phyloP scores from a whole-genome alignment of 2,329 filamentous ascomycete species.

The Penicillium concentricum region DNA sequence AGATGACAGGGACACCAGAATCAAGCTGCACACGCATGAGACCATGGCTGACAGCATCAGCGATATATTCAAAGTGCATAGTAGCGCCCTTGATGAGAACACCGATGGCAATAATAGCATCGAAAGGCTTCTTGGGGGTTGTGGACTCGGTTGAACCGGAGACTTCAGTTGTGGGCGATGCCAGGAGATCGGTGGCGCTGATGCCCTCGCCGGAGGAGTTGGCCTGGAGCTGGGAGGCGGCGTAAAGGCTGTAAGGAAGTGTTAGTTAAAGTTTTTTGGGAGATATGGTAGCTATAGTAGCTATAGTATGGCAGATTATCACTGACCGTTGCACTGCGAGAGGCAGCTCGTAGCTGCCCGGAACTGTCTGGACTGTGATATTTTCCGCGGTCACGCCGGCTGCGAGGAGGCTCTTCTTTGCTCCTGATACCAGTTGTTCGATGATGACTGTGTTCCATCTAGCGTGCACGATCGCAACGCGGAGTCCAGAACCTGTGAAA shows the following conservation, averaged over 20 bases:
- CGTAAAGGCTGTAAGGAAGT: conserved; percentile 63
- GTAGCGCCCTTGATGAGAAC: conserved; percentile 98
- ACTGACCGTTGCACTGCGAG: conserved; percentile 78
- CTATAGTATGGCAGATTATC: no score
- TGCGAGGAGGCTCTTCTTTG: conserved; percentile 71
- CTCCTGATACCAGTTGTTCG: conserved; percentile 75
- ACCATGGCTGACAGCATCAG: conserved; percentile 84
- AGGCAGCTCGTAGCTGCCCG: conserved; percentile 91
- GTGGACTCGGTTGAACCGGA: conserved; percentile 45
- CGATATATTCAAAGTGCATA: conserved; percentile 99
- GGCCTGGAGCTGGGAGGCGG: conserved; percentile 81
- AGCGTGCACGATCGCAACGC: conserved; percentile 92
- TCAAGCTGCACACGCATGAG: conserved; percentile 95
- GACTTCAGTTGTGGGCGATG: conserved; percentile 67
- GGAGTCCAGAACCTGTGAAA: conserved; percentile 63
- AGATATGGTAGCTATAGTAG: no score
- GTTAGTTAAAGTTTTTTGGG: neutral
- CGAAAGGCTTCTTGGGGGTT: conserved; percentile 63
- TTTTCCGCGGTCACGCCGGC: conserved; percentile 84
- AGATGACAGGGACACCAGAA: conserved; percentile 82
- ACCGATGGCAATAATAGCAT: conserved; percentile 91
- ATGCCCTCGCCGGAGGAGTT: conserved; percentile 45
- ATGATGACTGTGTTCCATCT: conserved; percentile 93
- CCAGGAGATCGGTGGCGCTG: conserved; percentile 57
- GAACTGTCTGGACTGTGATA: conserved; percentile 85